phyloP scores from a whole-genome alignment of 495 filamentous ascomycete genomes.

The Cryomyces antarcticus region DNA sequence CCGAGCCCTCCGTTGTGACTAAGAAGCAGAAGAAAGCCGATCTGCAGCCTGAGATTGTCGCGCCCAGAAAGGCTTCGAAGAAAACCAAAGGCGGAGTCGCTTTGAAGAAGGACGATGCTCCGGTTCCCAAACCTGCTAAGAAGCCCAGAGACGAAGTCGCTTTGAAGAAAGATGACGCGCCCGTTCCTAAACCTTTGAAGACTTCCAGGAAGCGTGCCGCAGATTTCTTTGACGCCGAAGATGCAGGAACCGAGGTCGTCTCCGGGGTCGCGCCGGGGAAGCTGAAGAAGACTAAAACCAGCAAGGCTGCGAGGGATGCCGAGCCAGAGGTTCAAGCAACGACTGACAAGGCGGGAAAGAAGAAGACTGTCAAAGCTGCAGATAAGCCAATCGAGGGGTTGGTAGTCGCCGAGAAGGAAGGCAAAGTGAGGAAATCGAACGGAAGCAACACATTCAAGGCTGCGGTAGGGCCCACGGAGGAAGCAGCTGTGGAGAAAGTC shows the following conservation, averaged over 20 bases:
- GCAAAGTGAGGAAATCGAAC: constrained; percentile 17
- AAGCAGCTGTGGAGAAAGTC: constrained; percentile 4
- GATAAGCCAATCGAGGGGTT: constrained; percentile 14
- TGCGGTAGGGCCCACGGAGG: constrained; percentile 2
- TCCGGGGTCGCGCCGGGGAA: constrained; percentile 17
- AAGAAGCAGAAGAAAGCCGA: constrained; percentile 7
- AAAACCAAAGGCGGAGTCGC: constrained; percentile 6
- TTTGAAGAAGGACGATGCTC: constrained; percentile 2
- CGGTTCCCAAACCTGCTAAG: constrained; percentile 4
- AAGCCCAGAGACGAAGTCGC: constrained; percentile 7
- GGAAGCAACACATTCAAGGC: constrained; percentile 9
- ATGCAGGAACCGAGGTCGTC: constrained; percentile 13
- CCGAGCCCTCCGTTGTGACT: constrained; percentile 1
- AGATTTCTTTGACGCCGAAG: constrained; percentile 24
- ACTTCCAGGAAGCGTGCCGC: constrained; percentile 32
- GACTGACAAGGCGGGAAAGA: constrained; percentile 2
- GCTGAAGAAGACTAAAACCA: constrained; percentile 7
- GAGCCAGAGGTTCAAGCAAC: constrained; percentile 1
- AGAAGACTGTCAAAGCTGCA: constrained; percentile 9
- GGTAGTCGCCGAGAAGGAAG: neutral
- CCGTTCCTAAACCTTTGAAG: constrained; percentile 3
- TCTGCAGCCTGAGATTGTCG: neutral
- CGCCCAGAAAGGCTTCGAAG: constrained; percentile 4
- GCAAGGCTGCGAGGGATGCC: constrained; percentile 5
- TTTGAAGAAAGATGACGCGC: constrained; percentile 3